Percentiles rank a stretch among this genome's conserved stretches.
Conservation (phyloP, 352 stramenopile genomes). For the Phytophthora tentaculata region DNA sequence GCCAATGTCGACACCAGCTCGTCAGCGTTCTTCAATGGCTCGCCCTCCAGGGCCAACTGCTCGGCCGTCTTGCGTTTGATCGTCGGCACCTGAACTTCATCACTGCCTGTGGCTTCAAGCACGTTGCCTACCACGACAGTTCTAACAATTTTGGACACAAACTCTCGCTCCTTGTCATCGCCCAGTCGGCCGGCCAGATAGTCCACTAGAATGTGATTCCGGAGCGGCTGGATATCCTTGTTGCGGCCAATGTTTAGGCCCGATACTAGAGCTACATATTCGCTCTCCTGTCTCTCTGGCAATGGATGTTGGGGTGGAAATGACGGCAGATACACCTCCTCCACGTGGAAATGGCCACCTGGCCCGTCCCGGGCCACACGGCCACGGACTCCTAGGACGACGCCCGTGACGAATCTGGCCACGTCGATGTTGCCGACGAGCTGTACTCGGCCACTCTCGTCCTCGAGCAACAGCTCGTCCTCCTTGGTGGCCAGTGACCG, state of each 20-base stretch:
- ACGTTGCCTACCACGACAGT: conserved; percentile 80
- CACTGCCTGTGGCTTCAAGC: conserved; percentile 22
- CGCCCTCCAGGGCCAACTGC: conserved; percentile 48
- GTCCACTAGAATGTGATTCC: conserved; percentile 75
- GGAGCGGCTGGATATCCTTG: conserved; percentile 42
- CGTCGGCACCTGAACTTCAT: conserved; percentile 32
- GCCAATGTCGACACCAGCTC: conserved; percentile 76
- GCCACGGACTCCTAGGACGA: conserved; percentile 76
- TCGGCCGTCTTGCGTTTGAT: conserved; percentile 56
- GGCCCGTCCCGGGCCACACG: conserved; percentile 46
- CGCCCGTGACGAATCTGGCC: conserved; percentile 67
- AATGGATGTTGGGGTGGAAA: conserved; percentile 58
- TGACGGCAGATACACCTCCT: conserved; percentile 61
- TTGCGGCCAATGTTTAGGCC: conserved; percentile 55
- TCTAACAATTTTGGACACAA: conserved; percentile 75
- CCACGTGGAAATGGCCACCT: conserved; percentile 60
- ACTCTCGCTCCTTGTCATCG: conserved; percentile 53
- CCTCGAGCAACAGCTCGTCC: conserved; percentile 87
- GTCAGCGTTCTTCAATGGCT: conserved; percentile 75
- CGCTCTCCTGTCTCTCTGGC: conserved; percentile 49
- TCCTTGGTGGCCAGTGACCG: conserved; percentile 61
- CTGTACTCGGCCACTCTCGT: conserved; percentile 88
- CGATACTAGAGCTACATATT: conserved; percentile 77
- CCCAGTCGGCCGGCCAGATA: conserved; percentile 78
- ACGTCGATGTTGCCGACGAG: conserved; percentile 65